Evolutionary conservation across 352 stramenopile species (phyloP).

Genomic region (Peronospora destructor): DNA sequence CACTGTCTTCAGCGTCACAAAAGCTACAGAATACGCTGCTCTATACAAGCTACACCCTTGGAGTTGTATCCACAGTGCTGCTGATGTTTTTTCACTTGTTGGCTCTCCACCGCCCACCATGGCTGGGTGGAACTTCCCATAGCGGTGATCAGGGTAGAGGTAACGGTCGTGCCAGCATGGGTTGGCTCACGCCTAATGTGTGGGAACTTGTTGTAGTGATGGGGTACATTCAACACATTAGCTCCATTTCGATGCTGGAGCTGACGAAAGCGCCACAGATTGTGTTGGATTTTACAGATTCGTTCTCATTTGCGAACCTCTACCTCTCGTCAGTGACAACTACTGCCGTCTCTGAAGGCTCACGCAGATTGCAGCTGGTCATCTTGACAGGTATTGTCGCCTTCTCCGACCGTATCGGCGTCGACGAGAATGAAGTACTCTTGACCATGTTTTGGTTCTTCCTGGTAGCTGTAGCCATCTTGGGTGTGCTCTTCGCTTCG

Average conservation of each 20-base stretch:
- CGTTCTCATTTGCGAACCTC: slow-evolving; percentile 66
- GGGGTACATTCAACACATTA: slow-evolving; percentile 65
- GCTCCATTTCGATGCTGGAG: slow-evolving; percentile 66
- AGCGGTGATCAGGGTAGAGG: slow-evolving; percentile 10
- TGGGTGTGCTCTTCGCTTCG: slow-evolving; percentile 39
- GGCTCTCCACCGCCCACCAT: slow-evolving; percentile 35
- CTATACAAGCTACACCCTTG: slow-evolving; percentile 42
- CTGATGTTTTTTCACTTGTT: slow-evolving; percentile 57
- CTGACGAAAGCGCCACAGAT: slow-evolving; percentile 70
- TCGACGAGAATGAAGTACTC: slow-evolving; percentile 45
- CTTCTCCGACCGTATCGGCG: slow-evolving; percentile 57
- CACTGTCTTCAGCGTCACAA: slow-evolving; percentile 36
- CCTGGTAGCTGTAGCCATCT: slow-evolving; percentile 28
- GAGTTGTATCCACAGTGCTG: slow-evolving; percentile 37
- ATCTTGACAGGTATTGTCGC: slow-evolving; percentile 67
- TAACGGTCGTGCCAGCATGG: slow-evolving; percentile 17
- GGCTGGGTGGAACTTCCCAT: slow-evolving; percentile 35
- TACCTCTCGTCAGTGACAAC: slow-evolving; percentile 39
- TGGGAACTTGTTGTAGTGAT: slow-evolving; percentile 60
- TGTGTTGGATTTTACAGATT: slow-evolving; percentile 67
- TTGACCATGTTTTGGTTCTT: slow-evolving; percentile 40
- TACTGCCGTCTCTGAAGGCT: slow-evolving; percentile 21
- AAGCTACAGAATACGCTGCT: slow-evolving; percentile 45
- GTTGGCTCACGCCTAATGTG: slow-evolving; percentile 51
- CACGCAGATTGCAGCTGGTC: slow-evolving; percentile 35